phyloP scores from a whole-genome alignment of 108 stramenopile species.

The Cafeteria roenbergensis region DNA sequence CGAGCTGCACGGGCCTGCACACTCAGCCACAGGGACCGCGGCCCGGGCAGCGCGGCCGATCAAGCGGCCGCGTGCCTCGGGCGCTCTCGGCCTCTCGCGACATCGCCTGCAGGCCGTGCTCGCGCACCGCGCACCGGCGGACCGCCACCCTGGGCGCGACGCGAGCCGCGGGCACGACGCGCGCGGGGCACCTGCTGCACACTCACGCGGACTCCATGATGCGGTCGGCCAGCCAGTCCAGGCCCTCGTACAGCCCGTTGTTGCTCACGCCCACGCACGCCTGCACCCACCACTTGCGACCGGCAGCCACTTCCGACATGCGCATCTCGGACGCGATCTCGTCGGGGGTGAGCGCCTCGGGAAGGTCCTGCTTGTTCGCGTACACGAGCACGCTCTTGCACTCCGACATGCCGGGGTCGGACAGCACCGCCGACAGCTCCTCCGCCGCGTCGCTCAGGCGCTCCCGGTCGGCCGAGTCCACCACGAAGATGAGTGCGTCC shows the following conservation, averaged over 20 bases:
- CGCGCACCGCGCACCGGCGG: too few relatives aligned
- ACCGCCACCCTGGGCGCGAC: too few relatives aligned
- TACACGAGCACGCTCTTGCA: slow-evolving; percentile 33
- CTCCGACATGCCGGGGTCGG: slow-evolving; percentile 19
- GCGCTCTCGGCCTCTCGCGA: too few relatives aligned
- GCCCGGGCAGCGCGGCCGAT: too few relatives aligned
- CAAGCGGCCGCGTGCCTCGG: too few relatives aligned
- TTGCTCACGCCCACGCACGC: slow-evolving; percentile 20
- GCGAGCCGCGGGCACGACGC: too few relatives aligned
- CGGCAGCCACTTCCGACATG: too few relatives aligned
- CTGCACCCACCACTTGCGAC: slow-evolving; percentile 23
- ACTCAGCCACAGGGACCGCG: too few relatives aligned
- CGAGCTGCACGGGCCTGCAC: too few relatives aligned
- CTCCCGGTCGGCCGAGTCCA: slow-evolving; percentile 37
- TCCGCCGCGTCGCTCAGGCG: slow-evolving; percentile 32
- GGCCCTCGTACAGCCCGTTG: slow-evolving; percentile 31
- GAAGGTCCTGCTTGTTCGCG: slow-evolving; percentile 47
- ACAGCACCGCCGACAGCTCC: slow-evolving; percentile 29
- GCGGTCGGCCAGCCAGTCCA: slow-evolving; percentile 22
- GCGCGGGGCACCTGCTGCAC: too few relatives aligned
- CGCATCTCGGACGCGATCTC: slow-evolving; percentile 15
- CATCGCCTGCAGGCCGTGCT: too few relatives aligned
- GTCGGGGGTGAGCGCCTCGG: slow-evolving; percentile 21
- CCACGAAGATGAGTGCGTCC: slow-evolving; percentile 42
- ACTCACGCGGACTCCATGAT: too few relatives aligned